Base-by-base conservation (phyloP, 768 basidiomycete genomes). In the Polyporus arcularius region DNA sequence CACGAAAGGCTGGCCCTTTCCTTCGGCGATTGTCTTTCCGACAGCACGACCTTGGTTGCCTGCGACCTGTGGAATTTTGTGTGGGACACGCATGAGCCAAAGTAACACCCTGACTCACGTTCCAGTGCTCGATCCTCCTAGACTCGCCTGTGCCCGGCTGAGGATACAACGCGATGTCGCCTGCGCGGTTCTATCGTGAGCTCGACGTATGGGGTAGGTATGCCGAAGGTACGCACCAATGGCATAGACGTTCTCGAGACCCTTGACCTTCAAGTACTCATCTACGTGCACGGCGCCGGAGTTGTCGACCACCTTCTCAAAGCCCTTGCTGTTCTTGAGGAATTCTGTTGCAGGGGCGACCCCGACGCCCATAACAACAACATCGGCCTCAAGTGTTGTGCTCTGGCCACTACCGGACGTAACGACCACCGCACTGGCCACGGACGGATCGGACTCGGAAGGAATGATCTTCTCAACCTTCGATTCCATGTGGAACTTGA, bases 91-190 rank as follows among this genome's bases (percentile, higher is more conserved):
- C 11, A 18, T n/a, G 43, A 42, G 11, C 16, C 28, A 42, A 15
- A 12, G 15, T 12, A 26, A 7, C 32, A n/a, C 12, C 59, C 15
- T 21, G 52, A 63, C 84, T 43, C 55, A 89, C 92, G 75, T 94
- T 94, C 93, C 94, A 96, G 73, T 96, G 94, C 73, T 96, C 94
- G 58, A 96, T 87, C 51, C 93, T 76, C 30, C 77, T 77, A 45
- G 75, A 71, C 46, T 78, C 79, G 14, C 87, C 85, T 7, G 75
- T 78, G 31, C 75, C 72, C 3, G 75, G 72, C 58, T 89, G 85
- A 10, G 90, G 89, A 73, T 91, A 92, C 42, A 84, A 79, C 0
- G 92, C 92, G 67, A 96, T 90, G 73, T 94, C 93, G 57, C 89
- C 88, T 83, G 69, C 57, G 11, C 11, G 46, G 11, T 51, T 47